phyloP scores from a whole-genome alignment of 306 rosid species.

The Luffa aegyptiaca region DNA sequence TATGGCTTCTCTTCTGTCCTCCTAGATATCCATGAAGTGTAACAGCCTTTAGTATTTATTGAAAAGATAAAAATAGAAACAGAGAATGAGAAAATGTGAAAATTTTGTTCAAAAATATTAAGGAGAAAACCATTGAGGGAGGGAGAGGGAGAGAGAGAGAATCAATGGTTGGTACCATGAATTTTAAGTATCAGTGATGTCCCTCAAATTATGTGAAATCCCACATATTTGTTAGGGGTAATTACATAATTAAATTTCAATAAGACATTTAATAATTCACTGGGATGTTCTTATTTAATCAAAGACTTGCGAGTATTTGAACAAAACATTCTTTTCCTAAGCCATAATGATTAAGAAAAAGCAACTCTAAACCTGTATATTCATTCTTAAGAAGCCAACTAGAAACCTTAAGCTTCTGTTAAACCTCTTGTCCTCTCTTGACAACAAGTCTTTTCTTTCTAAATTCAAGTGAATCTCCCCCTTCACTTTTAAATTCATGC shows the following conservation, averaged over 20 bases:
- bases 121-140: background rate
- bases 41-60: conserved; percentile 3
- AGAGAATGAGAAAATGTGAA: background rate
- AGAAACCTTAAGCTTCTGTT: background rate
- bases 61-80: background rate
- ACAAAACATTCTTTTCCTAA: background rate
- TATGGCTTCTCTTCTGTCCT: conserved; percentile 52
- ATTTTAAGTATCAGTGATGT: background rate
- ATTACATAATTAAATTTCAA: background rate
- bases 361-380: background rate
- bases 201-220: background rate
- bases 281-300: background rate
- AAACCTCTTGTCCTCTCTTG: background rate
- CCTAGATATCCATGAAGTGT: conserved; percentile 26
- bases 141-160: background rate
- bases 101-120: background rate
- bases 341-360: background rate
- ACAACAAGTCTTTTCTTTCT: background rate
- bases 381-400: background rate
- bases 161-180: background rate
- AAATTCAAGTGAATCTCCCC: background rate
- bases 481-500: background rate
- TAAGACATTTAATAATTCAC: background rate
- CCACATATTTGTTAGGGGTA: background rate
- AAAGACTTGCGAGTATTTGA: background rate